Evolutionary conservation across 768 basidiomycete genomes (phyloP), one percentile per base, ranked within the genome.

Genomic region (Russula sp.): DNA sequence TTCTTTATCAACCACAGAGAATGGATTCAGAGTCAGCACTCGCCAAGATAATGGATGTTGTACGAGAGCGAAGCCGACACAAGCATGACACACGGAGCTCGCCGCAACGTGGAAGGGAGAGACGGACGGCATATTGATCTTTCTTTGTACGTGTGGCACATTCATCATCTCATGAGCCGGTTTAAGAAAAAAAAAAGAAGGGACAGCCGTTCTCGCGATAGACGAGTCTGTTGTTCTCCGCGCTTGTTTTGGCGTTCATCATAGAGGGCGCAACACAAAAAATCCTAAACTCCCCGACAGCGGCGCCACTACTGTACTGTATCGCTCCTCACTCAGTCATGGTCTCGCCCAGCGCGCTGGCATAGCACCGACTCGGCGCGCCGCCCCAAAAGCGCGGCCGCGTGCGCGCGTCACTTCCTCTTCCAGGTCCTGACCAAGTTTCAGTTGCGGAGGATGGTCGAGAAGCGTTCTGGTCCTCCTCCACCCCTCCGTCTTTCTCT

Each of bases 171-270:
- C 13, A 29, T 29, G 25, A 29, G 25, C 25, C 25, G 25, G 25
- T 1, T 29, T 29, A 29, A 29, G 25, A 29, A 29, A 29, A 29
- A 29, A 29, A 29, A 29, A 29, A 29, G 25, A 3, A 29, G 25
- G 25, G 3, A 29, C 25, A 3, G 25, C 3, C 25, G 25, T 29
- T 29, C 25, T 29, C 25, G 25, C 25, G 25, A 45, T 18, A 58
- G 57, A 58, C 57, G 25, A 47, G 64, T 38, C 56, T 67, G 5
- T 67, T 67, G 5, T 67, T 67, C 51, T 65, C 66, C 2, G 64
- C 60, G 2, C 59, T 58, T 14, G 55, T 65, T 18, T 47, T 64
- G 32, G 64, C 66, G 10, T 65, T 67, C 53, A 62, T 67, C 48
- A 63, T 65, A 25, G 64, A 67, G 47, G 47, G 62, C 56, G 13